Base-by-base conservation (phyloP, 345 rosid genomes). In the Camelina laxa region DNA sequence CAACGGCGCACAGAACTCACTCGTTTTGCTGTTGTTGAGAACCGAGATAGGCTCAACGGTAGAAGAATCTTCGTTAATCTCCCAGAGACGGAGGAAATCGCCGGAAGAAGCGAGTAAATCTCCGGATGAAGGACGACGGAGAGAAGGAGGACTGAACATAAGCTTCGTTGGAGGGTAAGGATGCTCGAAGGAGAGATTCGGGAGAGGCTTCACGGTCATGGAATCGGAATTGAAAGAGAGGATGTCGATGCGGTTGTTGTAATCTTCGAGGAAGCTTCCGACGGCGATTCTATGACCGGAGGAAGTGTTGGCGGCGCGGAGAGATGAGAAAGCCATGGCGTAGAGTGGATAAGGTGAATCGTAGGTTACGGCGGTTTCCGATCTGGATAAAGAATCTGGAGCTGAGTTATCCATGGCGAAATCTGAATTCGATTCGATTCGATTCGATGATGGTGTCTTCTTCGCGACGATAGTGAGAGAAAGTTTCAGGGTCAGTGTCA, bases 241-340 rank as follows among this genome's bases (percentile, higher is more conserved):
- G 56, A 95, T 79, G 78, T 95, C 97, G 71, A 95, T 90, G 5
- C 97, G 88, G 82, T 95, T 92, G 76, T 61, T 55, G 85, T 82
- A 90, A 33, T 90, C 97, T 58, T 95, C 99, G 24, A 92, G 69
- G 86, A 95, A 95, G 82, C 93, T 87, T 5, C 97, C 99, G 30
- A 92, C 79, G 73, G 99, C 97, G 79, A 95, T 86, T 58, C 89
- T 88, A 59, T 82, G 91, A 12, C 49, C 73, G 73, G 65, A 49
- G 65, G 55, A 73, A 64, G 65, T 7, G 14, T 45, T 45, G 33
- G 74, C 12, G 33, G 74, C 12, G 36, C 81, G 79, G 50, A 76
- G 31, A 22, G 97, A 81, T 33, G 95, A 88, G 73, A 95, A 59
- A 47, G 99, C 88, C 96, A 92, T 83, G 80, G 96, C 89, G 79